phyloP scores from a whole-genome alignment of 1,139 yeast species.

The Saccharomyces uvarum region DNA sequence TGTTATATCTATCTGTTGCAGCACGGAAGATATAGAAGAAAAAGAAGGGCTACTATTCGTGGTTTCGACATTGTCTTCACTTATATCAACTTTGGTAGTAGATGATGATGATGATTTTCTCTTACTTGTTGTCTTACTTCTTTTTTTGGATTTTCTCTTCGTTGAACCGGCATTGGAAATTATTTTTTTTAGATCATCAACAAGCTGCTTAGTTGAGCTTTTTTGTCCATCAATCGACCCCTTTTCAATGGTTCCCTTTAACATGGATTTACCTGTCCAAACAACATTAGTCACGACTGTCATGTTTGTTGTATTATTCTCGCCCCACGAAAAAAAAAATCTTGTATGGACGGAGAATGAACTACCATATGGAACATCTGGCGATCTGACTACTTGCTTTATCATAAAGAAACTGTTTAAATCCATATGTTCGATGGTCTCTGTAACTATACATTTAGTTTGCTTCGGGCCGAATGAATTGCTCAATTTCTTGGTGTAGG shows the following conservation, averaged over 20 bases:
- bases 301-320: constrained; percentile 56
- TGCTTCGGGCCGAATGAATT: constrained; percentile 93
- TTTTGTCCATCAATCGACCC: constrained; percentile 90
- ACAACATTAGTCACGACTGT: constrained; percentile 61
- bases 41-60: neutral
- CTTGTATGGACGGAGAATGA: constrained; percentile 70
- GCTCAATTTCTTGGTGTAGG: constrained; percentile 70
- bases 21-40: constrained; percentile 4
- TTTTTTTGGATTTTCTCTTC: constrained; percentile 31
- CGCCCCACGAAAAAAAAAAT: constrained; percentile 68
- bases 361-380: constrained; percentile 93
- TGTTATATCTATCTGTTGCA: constrained; percentile 18
- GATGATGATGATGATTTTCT: constrained; percentile 31
- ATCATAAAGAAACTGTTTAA: constrained; percentile 50
- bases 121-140: constrained; percentile 16
- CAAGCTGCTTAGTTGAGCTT: constrained; percentile 53
- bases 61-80: constrained; percentile 10
- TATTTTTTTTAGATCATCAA: constrained; percentile 49
- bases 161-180: constrained; percentile 32
- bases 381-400: constrained; percentile 66
- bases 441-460: constrained; percentile 74
- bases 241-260: constrained; percentile 84
- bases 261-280: constrained; percentile 93
- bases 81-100: constrained; percentile 15
- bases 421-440: constrained; percentile 58